Percentiles rank a stretch among this genome's conserved stretches.
Evolutionary conservation across 2,329 filamentous ascomycete species (phyloP).

Genomic region (Geosmithia morbida): DNA sequence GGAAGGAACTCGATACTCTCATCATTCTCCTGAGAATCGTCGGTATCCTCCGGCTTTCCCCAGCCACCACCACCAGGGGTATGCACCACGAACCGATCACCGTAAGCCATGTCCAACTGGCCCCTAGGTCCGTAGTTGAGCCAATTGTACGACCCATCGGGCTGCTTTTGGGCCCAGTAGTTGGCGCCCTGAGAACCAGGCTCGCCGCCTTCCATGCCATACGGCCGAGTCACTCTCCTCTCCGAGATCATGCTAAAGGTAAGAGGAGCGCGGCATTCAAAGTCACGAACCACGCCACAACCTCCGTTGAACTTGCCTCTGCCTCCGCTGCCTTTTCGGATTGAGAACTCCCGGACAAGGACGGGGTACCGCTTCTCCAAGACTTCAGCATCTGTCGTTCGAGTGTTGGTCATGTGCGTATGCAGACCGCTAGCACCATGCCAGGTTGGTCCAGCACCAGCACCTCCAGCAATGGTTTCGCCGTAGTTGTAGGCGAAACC

Average conservation of each 20-base stretch:
- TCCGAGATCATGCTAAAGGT: slow-evolving; percentile 64
- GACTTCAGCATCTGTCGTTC: slow-evolving; percentile 64
- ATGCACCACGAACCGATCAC: slow-evolving; percentile 10
- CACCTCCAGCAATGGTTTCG: slow-evolving; percentile 65
- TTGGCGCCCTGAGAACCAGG: slow-evolving; percentile 53
- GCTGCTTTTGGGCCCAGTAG: slow-evolving; percentile 16
- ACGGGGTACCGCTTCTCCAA: slow-evolving; percentile 48
- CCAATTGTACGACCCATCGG: slow-evolving; percentile 15
- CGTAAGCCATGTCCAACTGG: slow-evolving; percentile 8
- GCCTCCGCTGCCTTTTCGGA: slow-evolving; percentile 47
- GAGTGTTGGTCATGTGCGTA: slow-evolving; percentile 71
- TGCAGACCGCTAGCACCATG: slow-evolving; percentile 60
- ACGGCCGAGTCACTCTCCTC: slow-evolving; percentile 59
- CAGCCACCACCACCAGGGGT: slow-evolving; percentile 13
- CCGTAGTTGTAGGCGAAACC: slow-evolving; percentile 61
- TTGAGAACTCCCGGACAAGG: slow-evolving; percentile 49
- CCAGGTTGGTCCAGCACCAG: slow-evolving; percentile 59
- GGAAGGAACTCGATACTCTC: too few relatives aligned
- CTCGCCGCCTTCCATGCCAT: slow-evolving; percentile 54
- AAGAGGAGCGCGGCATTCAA: slow-evolving; percentile 60
- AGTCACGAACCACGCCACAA: slow-evolving; percentile 58
- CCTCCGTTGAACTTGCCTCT: slow-evolving; percentile 51
- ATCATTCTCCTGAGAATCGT: too few relatives aligned
- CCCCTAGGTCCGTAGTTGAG: slow-evolving; percentile 9
- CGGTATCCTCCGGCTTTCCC: slow-evolving; percentile 2